Evolutionary conservation across 2,329 filamentous ascomycete species (phyloP), one percentile per base, ranked within the genome.

Genomic region (Phaeosphaeria sp.): DNA sequence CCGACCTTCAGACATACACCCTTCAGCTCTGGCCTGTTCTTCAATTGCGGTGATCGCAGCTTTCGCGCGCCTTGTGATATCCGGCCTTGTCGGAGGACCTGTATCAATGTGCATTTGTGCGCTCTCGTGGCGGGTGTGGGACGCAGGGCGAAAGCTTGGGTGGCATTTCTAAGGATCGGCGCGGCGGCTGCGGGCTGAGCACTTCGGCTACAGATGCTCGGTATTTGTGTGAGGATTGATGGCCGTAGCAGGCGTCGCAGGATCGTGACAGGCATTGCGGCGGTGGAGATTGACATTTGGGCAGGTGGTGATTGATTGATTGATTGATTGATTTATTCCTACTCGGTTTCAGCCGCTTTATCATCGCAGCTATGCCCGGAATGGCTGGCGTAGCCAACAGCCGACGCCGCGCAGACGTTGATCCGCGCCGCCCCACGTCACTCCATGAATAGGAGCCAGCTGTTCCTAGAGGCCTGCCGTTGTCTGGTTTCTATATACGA

Each of bases 1-100:
- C 92, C 93, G 59, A 98, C 95, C 77, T 96, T 93, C 64, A 99
- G 82, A 78, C 95, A 98, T 39, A 99, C 95, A 68, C 94, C 95
- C 83, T 98, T 98, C 81, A 97, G 89, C 74, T 91, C 87, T 3
- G 95, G 93, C 44, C 91, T 86, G 51, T 87, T 78, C 60, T 84
- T 85, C 62, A 99, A 86, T 21, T 94, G 93, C 0, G 95, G 95
- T 2, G 94, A 98, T 51, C 92, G 89, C 67, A 91, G 87, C 80
- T 96, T 93, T 64, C 95, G 92, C 1, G 91, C 91, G 57, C 87
- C 87, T 80, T 96, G 92, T 49, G 87, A 84, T 67, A 87, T 87
- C 61, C 95, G 91, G 74, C 91, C 93, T 67, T 92, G 92, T 76
- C 88, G 78, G 8, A 77, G 60, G 49, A 84, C 81, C 73, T 84